Evolutionary conservation across 116 monocot genomes (phyloP).

Genomic region (Papilionanthe hybrid): DNA sequence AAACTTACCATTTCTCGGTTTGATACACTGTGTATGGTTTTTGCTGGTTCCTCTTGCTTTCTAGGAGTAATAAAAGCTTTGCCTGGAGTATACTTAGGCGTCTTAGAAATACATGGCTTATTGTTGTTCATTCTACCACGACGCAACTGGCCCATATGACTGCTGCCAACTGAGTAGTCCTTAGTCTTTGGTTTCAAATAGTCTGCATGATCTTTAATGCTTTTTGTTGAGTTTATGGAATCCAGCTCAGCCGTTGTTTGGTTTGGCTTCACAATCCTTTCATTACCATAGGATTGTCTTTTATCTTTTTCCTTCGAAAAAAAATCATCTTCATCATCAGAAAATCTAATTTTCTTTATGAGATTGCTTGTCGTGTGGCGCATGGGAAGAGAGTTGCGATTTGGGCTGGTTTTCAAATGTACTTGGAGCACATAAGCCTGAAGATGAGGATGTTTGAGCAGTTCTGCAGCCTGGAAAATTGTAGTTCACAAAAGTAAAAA

Average conservation of each 20-base stretch:
- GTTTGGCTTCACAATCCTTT: slow-evolving; percentile 36
- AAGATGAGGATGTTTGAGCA: slow-evolving; percentile 81
- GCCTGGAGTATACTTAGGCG: slow-evolving; percentile 36
- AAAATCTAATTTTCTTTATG: slow-evolving; percentile 53
- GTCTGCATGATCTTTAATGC: slow-evolving; percentile 36
- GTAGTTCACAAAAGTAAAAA: not conserved
- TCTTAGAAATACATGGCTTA: slow-evolving; percentile 28
- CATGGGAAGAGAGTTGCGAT: slow-evolving; percentile 43
- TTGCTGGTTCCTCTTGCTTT: slow-evolving; percentile 36
- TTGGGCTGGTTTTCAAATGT: slow-evolving; percentile 52
- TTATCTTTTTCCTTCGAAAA: slow-evolving; percentile 37
- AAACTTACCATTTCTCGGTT: slow-evolving; percentile 43
- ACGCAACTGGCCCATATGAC: slow-evolving; percentile 25
- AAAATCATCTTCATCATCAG: slow-evolving; percentile 33
- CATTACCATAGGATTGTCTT: slow-evolving; percentile 40
- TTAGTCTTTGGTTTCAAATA: slow-evolving; percentile 31
- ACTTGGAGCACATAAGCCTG: slow-evolving; percentile 84
- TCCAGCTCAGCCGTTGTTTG: slow-evolving; percentile 24
- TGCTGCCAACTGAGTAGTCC: slow-evolving; percentile 47
- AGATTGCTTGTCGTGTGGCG: slow-evolving; percentile 19
- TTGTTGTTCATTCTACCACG: slow-evolving; percentile 14
- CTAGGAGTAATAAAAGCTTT: slow-evolving; percentile 53
- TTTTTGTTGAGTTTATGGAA: slow-evolving; percentile 38
- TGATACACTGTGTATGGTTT: slow-evolving; percentile 34
- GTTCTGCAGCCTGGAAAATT: slow-evolving; percentile 70